Evolutionary conservation across 345 rosid species (phyloP), one percentile per base, ranked within the genome.

Genomic region (Jatropha curcas): DNA sequence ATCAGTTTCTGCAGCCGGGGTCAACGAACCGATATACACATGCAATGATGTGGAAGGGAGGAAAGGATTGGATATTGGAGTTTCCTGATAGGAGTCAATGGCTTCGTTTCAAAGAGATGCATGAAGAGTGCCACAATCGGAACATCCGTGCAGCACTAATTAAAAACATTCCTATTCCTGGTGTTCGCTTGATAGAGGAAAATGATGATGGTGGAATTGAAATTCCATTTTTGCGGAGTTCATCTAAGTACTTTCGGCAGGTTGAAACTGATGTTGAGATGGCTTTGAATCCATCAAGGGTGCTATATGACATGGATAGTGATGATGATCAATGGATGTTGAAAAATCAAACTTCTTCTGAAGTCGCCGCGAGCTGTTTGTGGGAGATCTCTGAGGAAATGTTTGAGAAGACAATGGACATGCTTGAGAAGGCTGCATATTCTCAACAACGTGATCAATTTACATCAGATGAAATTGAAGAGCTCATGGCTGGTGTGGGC

Each of bases 21-120:
- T 88, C 99, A 64, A 90, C 96, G 61, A 95, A 95, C 76, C 84
- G 97, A 77, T 89, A 65, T 61, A 92, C 97, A 2, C 99, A 95
- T 90, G 99, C 98, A 55, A 95, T 95, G 98, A 95, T 92, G 94
- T 95, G 99, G 99, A 93, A 91, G 86, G 99, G 93, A 66, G 98
- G 96, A 73, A 95, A 95, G 77, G 96, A 95, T 75, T 95, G 99
- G 99, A 85, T 70, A 30, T 79, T 95, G 73, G 99, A 95, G 77
- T 95, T 95, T 83, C 79, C 92, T 61, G 97, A 92, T 60, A 81
- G 97, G 64, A 88, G 98, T 75, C 98, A 92, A 76, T 95, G 99
- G 97, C 84, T 84, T 67, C 86, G 88, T 71, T 95, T 95, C 76
- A 95, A 91, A 84, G 98, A 91, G 89, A 88, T 95, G 96, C 92